These are phyloP conservation scores for Penicillium nordicum DNA, from an alignment of 2,329 filamentous ascomycete species.

Conservation along the genomic window DNA sequence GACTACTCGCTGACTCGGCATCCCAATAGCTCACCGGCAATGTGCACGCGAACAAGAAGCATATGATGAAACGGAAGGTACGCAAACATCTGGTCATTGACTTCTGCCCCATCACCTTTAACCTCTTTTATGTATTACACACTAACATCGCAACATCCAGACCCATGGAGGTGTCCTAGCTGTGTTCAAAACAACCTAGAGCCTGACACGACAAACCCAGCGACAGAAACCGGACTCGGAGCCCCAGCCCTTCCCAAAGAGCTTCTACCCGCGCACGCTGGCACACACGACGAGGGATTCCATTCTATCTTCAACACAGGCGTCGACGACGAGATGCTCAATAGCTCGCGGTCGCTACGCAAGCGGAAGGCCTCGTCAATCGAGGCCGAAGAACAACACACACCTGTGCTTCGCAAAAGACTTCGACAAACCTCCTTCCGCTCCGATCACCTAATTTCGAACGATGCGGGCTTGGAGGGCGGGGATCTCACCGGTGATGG, in stretches of 20 bases:
- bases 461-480: slow-evolving; percentile 21
- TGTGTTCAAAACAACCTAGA: slow-evolving; percentile 48
- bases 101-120: neutral
- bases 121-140: neutral
- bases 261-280: slow-evolving; percentile 65
- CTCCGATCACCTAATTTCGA: slow-evolving; percentile 21
- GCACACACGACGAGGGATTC: slow-evolving; percentile 63
- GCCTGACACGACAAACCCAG: slow-evolving; percentile 27
- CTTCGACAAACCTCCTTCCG: slow-evolving; percentile 33
- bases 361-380: slow-evolving; percentile 80
- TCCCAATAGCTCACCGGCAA: slow-evolving; percentile 75
- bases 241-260: slow-evolving; percentile 67
- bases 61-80: slow-evolving; percentile 63
- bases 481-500: slow-evolving; percentile 14
- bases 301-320: slow-evolving; percentile 75
- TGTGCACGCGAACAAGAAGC: slow-evolving; percentile 73
- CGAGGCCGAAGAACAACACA: slow-evolving; percentile 51
- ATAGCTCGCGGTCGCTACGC: slow-evolving; percentile 72
- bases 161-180: slow-evolving; percentile 60
- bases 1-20: slow-evolving; percentile 41
- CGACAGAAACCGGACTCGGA: slow-evolving; percentile 52
- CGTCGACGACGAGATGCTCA: slow-evolving; percentile 68
- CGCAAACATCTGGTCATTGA: neutral
- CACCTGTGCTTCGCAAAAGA: slow-evolving; percentile 49
- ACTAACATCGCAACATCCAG: slow-evolving; percentile 49